Percentiles rank a stretch among this genome's conserved stretches.
These are phyloP conservation scores for Backusella tarrabulga DNA, from an alignment of 192 early-diverging fungal genomes.

Conservation along the genomic window DNA sequence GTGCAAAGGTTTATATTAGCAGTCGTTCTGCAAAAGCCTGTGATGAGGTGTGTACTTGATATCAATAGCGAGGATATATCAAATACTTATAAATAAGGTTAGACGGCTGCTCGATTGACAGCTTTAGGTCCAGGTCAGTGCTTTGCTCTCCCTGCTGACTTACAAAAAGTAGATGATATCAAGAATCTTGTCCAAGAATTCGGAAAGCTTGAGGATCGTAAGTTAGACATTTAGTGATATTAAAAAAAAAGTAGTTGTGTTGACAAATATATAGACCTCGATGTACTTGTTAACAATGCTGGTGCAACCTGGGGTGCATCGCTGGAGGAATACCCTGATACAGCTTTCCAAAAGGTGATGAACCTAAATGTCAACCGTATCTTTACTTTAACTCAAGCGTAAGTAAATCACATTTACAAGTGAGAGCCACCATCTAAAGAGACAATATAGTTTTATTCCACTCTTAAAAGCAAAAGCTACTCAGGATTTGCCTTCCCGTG, in stretches of 20 bases:
- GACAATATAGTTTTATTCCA: conserved; percentile 52
- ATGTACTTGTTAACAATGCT: conserved; percentile 88
- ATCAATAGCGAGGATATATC: not conserved
- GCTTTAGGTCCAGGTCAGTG: conserved; percentile 62
- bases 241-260: not conserved
- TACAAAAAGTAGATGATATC: conserved; percentile 58
- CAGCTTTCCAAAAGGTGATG: conserved; percentile 71
- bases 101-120: conserved; percentile 59
- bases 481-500: conserved; percentile 55
- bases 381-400: conserved; percentile 73
- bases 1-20: conserved; percentile 91
- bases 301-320: conserved; percentile 55
- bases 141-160: conserved; percentile 68
- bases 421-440: not conserved
- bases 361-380: conserved; percentile 82
- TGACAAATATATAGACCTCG: conserved; percentile 48
- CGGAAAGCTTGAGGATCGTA: conserved; percentile 56
- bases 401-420: conserved; percentile 12
- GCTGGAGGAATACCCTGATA: conserved; percentile 57
- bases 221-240: not conserved
- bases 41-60: conserved; percentile 39
- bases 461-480: conserved; percentile 59
- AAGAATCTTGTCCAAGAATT: conserved; percentile 58
- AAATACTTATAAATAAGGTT: conserved; percentile 14
- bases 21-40: conserved; percentile 69